Base-by-base conservation (phyloP, 208 protist species). In the Acanthamoeba sp. region DNA sequence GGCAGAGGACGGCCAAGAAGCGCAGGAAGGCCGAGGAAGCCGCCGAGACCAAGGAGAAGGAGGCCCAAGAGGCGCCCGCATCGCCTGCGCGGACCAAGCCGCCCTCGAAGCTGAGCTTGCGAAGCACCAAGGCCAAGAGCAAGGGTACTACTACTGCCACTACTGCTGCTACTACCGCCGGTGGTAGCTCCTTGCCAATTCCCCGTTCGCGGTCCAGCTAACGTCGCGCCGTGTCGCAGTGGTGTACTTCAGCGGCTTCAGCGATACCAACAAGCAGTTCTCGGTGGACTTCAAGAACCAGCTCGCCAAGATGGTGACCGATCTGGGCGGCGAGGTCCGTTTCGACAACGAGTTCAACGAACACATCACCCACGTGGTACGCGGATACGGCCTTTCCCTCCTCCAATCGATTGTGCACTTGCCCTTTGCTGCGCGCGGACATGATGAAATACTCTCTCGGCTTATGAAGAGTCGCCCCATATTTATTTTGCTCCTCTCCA, bases 221-320 rank as follows among this genome's bases (percentile, higher is more conserved):
- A n/a, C n/a, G n/a, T n/a, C n/a, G n/a, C n/a, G n/a, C 45, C 7
- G 12, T 12, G 45, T 50, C 45, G n/a, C 29, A 66, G 82, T 90
- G 20, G n/a, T 90, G 18, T 90, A 90, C 82, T 90, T 90, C 82
- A 69, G 52, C 32, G 82, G 82, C 1, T 90, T 90, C 82, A 90
- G 55, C 32, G 52, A 59, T 32, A 9, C 29, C 48, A 66, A 57
- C 82, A 24, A 18, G 52, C 45, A 18, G 32, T 90, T 36, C 38
- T 59, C 45, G 45, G 4, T 45, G 2, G 52, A 66, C 7, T 69
- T 45, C 12, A 90, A 90, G 82, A 66, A 90, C 52, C 27, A 66
- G 52, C 32, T 90, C 6, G 82, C 82, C 52, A 90, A 34, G 24
- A 66, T 66, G 52, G 55, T 59, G n/a, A 36, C 55, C 50, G 55